Evolutionary conservation across 1,284 basidiomycete genomes (phyloP).

Genomic region (Apiotrichum akiyoshidainum): DNA sequence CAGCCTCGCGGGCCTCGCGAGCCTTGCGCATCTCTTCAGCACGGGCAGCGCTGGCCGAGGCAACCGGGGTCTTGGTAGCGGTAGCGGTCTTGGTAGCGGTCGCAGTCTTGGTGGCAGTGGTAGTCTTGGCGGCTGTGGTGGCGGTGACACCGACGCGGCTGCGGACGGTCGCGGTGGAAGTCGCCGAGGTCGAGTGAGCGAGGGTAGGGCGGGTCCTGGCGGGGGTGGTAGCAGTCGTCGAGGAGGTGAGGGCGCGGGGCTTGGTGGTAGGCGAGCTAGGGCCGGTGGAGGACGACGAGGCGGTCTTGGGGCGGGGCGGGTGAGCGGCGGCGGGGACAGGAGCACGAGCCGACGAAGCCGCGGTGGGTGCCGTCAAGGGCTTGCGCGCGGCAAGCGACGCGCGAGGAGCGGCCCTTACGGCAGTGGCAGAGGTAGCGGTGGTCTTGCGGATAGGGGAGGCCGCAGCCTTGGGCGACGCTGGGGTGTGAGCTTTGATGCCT

Average conservation of each 20-base stretch:
- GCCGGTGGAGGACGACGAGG: constrained; percentile 16
- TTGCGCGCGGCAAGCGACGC: constrained; percentile 21
- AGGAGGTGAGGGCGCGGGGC: constrained; percentile 10
- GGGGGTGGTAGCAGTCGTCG: constrained; percentile 3
- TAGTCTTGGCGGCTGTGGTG: constrained; percentile 1
- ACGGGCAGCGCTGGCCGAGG: constrained; percentile 7
- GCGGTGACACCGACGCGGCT: neutral
- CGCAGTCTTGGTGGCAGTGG: constrained; percentile 6
- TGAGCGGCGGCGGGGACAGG: neutral
- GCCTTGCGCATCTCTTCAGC: constrained; percentile 19
- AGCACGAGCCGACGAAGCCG: constrained; percentile 16
- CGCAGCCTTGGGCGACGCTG: constrained; percentile 15
- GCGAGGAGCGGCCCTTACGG: constrained; percentile 7
- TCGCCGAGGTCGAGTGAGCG: constrained; percentile 6
- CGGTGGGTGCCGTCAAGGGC: constrained; percentile 23
- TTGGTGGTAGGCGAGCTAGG: constrained; percentile 14
- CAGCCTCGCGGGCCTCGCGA: constrained; percentile 15
- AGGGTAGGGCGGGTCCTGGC: constrained; percentile 11
- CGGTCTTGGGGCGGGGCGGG: constrained; percentile 16
- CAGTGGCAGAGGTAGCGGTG: neutral
- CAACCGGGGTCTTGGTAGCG: neutral
- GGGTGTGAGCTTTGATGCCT: neutral
- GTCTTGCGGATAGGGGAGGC: constrained; percentile 17
- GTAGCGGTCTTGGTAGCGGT: neutral
- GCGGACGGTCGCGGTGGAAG: constrained; percentile 3